phyloP scores from a whole-genome alignment of 371 early-diverging fungal species.

The Batrachochytrium dendrobatidis region DNA sequence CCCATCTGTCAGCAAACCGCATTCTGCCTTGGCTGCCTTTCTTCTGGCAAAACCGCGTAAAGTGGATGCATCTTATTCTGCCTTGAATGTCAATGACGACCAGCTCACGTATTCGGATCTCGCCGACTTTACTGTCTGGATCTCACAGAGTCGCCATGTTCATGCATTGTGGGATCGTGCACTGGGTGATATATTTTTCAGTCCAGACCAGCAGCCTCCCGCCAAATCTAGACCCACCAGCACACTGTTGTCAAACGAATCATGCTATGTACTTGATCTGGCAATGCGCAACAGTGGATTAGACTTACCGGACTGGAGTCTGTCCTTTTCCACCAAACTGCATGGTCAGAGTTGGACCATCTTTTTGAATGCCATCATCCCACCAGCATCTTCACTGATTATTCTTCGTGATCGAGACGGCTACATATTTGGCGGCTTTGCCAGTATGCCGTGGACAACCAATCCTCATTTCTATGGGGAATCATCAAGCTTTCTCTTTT shows the following conservation, averaged over 20 bases:
- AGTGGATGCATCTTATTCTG: too few species aligned
- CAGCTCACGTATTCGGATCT: too few species aligned
- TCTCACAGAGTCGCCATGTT: conserved; percentile 1
- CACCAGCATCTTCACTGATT: conserved; percentile 33
- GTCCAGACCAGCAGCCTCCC: neutral
- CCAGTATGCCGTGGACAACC: conserved; percentile 49
- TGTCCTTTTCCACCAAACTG: conserved; percentile 48
- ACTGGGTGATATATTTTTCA: neutral
- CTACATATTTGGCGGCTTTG: conserved; percentile 60
- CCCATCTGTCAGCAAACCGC: too few species aligned
- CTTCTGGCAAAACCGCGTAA: too few species aligned
- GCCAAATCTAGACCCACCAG: neutral
- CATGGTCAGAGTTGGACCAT: conserved; percentile 62
- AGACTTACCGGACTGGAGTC: conserved; percentile 12
- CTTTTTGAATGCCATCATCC: conserved; percentile 40
- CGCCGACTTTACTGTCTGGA: conserved; percentile 1
- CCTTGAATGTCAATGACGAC: too few species aligned
- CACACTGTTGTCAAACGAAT: neutral
- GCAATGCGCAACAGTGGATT: neutral
- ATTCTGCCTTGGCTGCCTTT: too few species aligned
- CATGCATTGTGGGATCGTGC: neutral
- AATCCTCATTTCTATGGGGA: conserved; percentile 68
- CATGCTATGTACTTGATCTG: neutral
- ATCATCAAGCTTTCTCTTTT: conserved; percentile 58
- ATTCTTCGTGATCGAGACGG: conserved; percentile 40